Conservation (phyloP, 2,329 filamentous ascomycete species). For the Arthroderma sp. region DNA sequence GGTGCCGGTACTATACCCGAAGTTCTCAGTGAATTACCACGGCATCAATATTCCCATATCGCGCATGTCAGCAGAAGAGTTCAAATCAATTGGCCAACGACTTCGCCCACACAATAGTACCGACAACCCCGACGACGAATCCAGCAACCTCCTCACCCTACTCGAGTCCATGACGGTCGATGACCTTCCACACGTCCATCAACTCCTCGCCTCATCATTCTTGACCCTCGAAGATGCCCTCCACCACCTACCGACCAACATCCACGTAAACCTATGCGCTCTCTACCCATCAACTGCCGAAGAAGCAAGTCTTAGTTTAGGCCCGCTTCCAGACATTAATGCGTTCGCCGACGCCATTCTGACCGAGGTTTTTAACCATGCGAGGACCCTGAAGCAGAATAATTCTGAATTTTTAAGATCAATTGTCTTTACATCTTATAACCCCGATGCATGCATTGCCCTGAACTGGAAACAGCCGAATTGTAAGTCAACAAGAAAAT, state of each 20-base stretch:
- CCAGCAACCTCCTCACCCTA: constrained; percentile 12
- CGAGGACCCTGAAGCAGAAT: constrained; percentile 51
- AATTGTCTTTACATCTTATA: constrained; percentile 90
- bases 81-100: constrained; percentile 33
- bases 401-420: constrained; percentile 65
- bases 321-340: constrained; percentile 72
- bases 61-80: constrained; percentile 55
- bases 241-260: constrained; percentile 56
- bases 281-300: constrained; percentile 69
- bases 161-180: constrained; percentile 21
- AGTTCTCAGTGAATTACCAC: constrained; percentile 64
- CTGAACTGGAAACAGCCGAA: constrained; percentile 99
- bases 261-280: constrained; percentile 86
- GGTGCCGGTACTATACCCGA: constrained; percentile 74
- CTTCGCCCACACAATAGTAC: constrained; percentile 13
- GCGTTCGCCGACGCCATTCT: constrained; percentile 72
- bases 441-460: constrained; percentile 76
- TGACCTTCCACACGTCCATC: constrained; percentile 53
- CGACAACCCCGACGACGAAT: background rate
- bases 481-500: constrained; percentile 39
- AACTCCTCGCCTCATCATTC: constrained; percentile 60
- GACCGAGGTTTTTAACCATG: constrained; percentile 80
- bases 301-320: constrained; percentile 55
- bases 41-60: constrained; percentile 72
- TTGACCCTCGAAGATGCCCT: constrained; percentile 69